Conservation (phyloP, 2,329 filamentous ascomycete genomes). For the Xylaria sp. region DNA sequence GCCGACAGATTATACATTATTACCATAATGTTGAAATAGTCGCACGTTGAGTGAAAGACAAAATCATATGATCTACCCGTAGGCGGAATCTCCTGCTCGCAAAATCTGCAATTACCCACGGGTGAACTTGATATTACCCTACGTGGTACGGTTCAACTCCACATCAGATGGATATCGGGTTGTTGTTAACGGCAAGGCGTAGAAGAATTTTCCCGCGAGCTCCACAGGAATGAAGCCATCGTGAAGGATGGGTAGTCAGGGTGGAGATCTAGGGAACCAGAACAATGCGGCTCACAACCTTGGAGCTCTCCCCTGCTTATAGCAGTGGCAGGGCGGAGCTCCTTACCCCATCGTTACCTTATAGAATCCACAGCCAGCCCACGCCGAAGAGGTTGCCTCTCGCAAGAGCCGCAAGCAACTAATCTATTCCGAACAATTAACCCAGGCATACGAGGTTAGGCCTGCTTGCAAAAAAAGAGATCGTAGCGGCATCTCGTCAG, state of each 20-base stretch:
- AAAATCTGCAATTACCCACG: background rate
- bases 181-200: conserved; percentile 9
- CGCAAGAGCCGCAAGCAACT: conserved; percentile 18
- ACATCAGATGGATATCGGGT: conserved; percentile 2
- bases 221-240: conserved; percentile 32
- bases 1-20: no score
- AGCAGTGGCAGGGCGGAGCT: conserved; percentile 20
- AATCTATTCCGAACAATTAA: conserved; percentile 7
- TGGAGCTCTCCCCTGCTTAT: conserved; percentile 14
- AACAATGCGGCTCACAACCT: conserved; percentile 10
- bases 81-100: background rate
- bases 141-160: conserved; percentile 6
- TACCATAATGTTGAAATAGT: background rate
- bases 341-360: conserved; percentile 40
- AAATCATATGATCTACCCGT: conserved; percentile 8
- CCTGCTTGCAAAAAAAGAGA: background rate
- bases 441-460: background rate
- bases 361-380: conserved; percentile 37
- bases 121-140: background rate
- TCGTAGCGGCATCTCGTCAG: background rate
- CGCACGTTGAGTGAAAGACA: background rate
- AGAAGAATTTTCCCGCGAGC: conserved; percentile 19
- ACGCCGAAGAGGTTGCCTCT: conserved; percentile 24
- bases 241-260: conserved; percentile 31
- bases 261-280: conserved; percentile 16